Base-by-base conservation (phyloP, 208 protist species). In the Acanthamoeba healyi region DNA sequence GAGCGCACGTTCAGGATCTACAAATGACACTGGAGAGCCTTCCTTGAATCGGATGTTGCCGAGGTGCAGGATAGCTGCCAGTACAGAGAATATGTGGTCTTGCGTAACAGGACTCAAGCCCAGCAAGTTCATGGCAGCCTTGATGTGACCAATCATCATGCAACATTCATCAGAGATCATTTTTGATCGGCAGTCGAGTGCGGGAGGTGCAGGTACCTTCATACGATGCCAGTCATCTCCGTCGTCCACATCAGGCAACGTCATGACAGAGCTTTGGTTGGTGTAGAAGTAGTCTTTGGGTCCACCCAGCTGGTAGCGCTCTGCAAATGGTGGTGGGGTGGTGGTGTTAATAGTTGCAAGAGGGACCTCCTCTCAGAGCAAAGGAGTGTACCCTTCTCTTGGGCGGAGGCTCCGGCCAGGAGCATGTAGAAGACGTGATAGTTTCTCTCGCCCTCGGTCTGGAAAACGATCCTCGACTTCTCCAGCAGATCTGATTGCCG, bases 11-110 rank as follows among this genome's bases (percentile, higher is more conserved):
- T 32, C 12, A 58, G 77, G 77, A n/a, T 86, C 77, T 9, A 6
- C 6, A 34, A 86, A 86, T 3, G 6, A n/a, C 19, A 86, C 4
- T 14, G 84, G 40, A 7, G 32, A 26, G 29, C 40, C 36, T 14
- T 91, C 84, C 22, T 40, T 42, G 36, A 86, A 98, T 38, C 96
- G 94, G 44, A 99, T 86, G 94, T 99, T 97, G 36, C 98, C 98
- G 10, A 99, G 84, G 94, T 99, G 98, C 0, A 99, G 94, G 58
- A 99, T 97, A 51, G 98, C 97, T n/a, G 98, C 97, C 17, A 99
- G 91, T 24, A 98, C 95, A 19, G 96, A 94, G 63, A 86, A 86
- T 7, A 86, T 93, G 19, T 70, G 87, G 17, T 90, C 24, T 26
- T 94, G 72, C 26, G 12, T 22, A 14, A 97, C 96, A 9, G 94